Conservation (phyloP, 2,329 filamentous ascomycete species). For the Trichoderma sp. region DNA sequence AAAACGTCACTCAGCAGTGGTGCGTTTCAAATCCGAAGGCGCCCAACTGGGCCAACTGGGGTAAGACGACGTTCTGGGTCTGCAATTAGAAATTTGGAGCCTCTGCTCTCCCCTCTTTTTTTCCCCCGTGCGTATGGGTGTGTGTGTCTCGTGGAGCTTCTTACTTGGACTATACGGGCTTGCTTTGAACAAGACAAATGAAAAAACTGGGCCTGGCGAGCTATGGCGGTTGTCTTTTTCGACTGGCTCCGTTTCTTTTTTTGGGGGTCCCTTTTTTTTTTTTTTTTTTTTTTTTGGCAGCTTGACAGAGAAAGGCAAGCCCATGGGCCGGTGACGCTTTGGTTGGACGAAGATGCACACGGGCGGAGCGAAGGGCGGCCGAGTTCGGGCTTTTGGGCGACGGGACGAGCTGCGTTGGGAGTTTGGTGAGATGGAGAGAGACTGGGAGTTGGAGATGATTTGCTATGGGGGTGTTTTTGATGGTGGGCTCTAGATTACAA, state of each 20-base stretch:
- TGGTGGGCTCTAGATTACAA: too few relatives aligned
- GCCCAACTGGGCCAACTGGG: conserved; percentile 23
- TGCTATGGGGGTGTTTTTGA: neutral
- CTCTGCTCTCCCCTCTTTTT: neutral
- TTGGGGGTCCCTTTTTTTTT: neutral
- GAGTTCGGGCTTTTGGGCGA: conserved; percentile 19
- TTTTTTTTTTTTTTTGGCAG: neutral
- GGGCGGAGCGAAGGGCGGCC: conserved; percentile 18
- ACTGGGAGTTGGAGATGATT: neutral
- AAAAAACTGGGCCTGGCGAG: conserved; percentile 3
- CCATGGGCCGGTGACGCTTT: conserved; percentile 20
- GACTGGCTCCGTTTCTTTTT: conserved; percentile 5
- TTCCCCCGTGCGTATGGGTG: neutral
- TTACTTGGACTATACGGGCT: neutral
- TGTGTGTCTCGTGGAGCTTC: conserved; percentile 10
- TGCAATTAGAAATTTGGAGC: conserved; percentile 20
- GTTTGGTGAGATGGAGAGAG: neutral
- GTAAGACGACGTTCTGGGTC: conserved; percentile 18
- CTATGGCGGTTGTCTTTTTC: neutral
- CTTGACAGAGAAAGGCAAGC: neutral
- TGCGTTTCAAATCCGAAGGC: conserved; percentile 16
- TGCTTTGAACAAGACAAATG: neutral
- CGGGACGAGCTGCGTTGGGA: neutral
- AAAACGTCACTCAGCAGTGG: conserved; percentile 23
- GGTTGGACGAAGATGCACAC: conserved; percentile 8